Evolutionary conservation across 2,329 filamentous ascomycete species (phyloP), one percentile per base, ranked within the genome.

Genomic region (Hymenotorrendiella dingleyae): DNA sequence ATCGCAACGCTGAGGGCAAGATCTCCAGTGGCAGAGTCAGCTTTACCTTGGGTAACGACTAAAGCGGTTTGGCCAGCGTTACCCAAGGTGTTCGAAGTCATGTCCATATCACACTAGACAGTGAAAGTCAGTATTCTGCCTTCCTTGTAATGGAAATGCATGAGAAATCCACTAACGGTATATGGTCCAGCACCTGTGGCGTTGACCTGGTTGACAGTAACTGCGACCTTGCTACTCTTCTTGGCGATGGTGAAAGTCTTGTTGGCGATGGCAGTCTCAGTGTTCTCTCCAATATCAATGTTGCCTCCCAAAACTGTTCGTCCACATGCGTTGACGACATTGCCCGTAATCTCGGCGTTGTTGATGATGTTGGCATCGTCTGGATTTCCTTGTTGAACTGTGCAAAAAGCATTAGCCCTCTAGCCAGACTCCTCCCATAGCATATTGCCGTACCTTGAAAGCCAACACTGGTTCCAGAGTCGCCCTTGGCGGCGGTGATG

Each of bases 311-410:
- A 58, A 57, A 81, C 68, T 7, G 78, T 84, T 46, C 79, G 72
- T 35, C 80, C 80, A 55, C 80, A 84, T 45, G 74, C 69, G 53
- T 76, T 78, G 37, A 76, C 75, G 6, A 73, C 58, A 52, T 76
- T 75, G 41, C 65, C 62, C 5, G 51, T 48, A 53, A 76, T 71
- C 64, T 78, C 69, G 11, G 69, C 70, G 41, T 78, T 73, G 40
- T 71, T 69, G 62, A 84, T 83, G 55, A 82, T 71, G 40, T 77
- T 80, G 10, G 77, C 42, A 36, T 42, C 37, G 19, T 10, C 28
- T 23, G 33, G 21, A 14, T 36, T 26, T 19, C 19, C 36, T 7
- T 29, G 14, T 16, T 40, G 17, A 23, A 49, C 38, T 41, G 38
- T 47, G 44, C 5, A 45, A 36, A 20, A 23, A 7, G 4, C 4